Conservation (phyloP, 2,329 filamentous ascomycete species). For the Aureobasidium mangrovei region DNA sequence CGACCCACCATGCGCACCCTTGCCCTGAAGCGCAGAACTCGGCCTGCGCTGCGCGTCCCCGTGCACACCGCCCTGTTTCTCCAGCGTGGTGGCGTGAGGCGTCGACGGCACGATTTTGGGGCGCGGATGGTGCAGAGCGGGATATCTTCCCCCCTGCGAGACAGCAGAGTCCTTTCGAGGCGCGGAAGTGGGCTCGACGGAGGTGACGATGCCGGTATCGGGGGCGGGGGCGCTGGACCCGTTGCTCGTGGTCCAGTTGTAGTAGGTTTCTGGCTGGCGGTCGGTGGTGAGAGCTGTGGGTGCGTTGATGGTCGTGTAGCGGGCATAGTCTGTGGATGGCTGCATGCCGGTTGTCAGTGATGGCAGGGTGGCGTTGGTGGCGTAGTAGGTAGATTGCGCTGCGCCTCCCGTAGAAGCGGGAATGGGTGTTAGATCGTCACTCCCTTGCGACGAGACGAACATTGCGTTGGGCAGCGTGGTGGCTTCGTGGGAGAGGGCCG, state of each 20-base stretch:
- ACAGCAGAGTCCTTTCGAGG: background rate
- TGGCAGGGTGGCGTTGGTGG: background rate
- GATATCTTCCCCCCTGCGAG: background rate
- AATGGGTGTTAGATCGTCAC: background rate
- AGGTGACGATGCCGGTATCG: background rate
- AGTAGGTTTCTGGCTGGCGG: background rate
- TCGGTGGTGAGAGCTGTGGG: background rate
- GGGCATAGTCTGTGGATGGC: background rate
- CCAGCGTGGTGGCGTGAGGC: background rate
- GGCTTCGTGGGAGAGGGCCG: background rate
- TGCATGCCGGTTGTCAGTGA: background rate
- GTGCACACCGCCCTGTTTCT: background rate
- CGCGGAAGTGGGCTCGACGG: background rate
- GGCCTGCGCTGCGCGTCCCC: background rate
- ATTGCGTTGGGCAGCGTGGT: background rate
- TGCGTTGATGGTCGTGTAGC: background rate
- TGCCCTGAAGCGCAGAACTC: background rate
- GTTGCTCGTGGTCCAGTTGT: conserved; percentile 3
- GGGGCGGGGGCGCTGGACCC: background rate
- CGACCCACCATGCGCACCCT: background rate
- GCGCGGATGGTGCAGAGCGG: background rate
- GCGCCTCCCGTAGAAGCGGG: background rate
- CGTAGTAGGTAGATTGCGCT: background rate
- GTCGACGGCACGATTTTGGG: conserved; percentile 6
- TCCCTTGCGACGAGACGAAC: background rate